Evolutionary conservation across 192 early-diverging fungal species (phyloP).

Genomic region (Anaeromyces robustus): DNA sequence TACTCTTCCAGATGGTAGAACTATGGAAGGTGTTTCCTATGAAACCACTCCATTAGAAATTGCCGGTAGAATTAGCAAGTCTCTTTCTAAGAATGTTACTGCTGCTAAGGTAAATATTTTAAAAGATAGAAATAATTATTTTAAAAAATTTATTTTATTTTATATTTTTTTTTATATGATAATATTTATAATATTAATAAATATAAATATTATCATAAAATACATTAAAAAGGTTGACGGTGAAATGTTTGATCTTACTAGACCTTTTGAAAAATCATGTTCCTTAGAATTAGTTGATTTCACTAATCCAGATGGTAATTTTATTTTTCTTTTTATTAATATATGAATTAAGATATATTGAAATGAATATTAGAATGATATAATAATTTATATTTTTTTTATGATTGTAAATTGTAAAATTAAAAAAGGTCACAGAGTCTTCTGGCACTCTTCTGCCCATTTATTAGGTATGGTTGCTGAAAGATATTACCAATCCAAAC

Average conservation of each 20-base stretch:
- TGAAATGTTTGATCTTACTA: slow-evolving; percentile 69
- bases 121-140: neutral
- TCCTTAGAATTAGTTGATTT: slow-evolving; percentile 83
- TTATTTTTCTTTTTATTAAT: no score
- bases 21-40: slow-evolving; percentile 69
- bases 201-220: no score
- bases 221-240: slow-evolving; percentile 71
- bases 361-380: no score
- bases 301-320: slow-evolving; percentile 67
- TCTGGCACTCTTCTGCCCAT: slow-evolving; percentile 98
- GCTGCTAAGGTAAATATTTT: slow-evolving; percentile 67
- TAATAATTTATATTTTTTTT: no score
- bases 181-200: no score
- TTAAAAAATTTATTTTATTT: no score
- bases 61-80: slow-evolving; percentile 75
- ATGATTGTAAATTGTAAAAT: no score
- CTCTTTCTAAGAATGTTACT: slow-evolving; percentile 72
- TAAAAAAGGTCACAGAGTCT: slow-evolving; percentile 60
- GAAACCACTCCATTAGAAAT: slow-evolving; percentile 91
- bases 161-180: no score
- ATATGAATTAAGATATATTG: no score
- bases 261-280: slow-evolving; percentile 70
- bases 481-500: slow-evolving; percentile 90
- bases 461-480: slow-evolving; percentile 95
- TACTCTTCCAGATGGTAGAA: slow-evolving; percentile 74